Evolutionary conservation across 306 rosid species (phyloP), one percentile per base, ranked within the genome.

Genomic region (Cucumis cinereus): DNA sequence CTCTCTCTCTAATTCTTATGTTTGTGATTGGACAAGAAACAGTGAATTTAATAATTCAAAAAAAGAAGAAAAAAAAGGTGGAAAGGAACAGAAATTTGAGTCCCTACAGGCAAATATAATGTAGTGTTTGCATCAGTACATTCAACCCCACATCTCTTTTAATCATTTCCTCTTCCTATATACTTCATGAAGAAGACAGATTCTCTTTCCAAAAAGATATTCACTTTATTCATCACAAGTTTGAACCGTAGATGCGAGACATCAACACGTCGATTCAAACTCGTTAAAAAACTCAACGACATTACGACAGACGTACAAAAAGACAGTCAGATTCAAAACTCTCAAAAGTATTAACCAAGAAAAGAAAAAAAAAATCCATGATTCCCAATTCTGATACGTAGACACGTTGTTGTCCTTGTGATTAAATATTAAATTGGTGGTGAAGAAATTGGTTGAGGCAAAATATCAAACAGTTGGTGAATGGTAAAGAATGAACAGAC

Each of bases 1-100:
- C 80, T 82, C 86, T 87, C 88, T 85, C 92, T 87, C 88, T 82
- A 88, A 88, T 86, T 83, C 83, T 85, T 86, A 87, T 84, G 87
- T 82, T 80, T 87, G 82, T 89, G 96, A 89, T 83, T 88, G 90
- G 92, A 83, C 80, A 83, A 88, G 89, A 84, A 95, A 87, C 89
- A 91, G 84, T 54, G 84, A 80, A 77, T 81, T 86, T 86, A 83
- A 86, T 86, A 84, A 90, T 83, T 79, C 85, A 84, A 86, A 84
- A 78, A 83, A 79, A 81, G 50, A 80, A 77, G 77, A 80, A 81
- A 55, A 80, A 79, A 81, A 79, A 60, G 82, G 54, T 60, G 77
- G 79, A 78, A 87, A 80, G 80, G 81, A 87, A 81, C 84, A 87
- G 78, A 88, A 86, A 80, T 82, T 82, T 72, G 88, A 77, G 90